Conservation (phyloP, 352 stramenopile species). For the Globisporangium sylvaticum region DNA sequence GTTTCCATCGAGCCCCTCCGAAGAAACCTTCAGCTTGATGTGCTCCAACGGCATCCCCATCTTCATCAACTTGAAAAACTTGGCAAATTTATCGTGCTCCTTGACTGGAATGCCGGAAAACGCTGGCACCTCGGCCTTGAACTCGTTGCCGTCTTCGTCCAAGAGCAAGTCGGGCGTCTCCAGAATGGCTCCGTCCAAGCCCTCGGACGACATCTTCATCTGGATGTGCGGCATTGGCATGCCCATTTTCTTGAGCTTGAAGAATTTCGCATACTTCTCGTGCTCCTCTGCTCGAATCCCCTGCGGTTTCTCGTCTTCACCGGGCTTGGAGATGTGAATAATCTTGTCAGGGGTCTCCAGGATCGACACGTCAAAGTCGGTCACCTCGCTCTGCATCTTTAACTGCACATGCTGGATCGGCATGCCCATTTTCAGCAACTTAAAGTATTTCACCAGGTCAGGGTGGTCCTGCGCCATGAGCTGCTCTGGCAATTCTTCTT, state of each 20-base stretch:
- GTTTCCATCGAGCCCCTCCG: constrained; percentile 85
- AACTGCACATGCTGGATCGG: constrained; percentile 57
- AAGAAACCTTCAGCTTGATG: constrained; percentile 62
- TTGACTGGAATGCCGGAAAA: constrained; percentile 44
- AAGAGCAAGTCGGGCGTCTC: constrained; percentile 53
- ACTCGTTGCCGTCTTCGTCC: constrained; percentile 44
- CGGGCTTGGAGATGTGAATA: constrained; percentile 84
- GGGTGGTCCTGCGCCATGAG: constrained; percentile 57
- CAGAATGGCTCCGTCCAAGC: constrained; percentile 85
- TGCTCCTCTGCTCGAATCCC: constrained; percentile 60
- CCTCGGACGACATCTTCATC: constrained; percentile 92
- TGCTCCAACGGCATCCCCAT: constrained; percentile 82
- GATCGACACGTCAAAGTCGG: constrained; percentile 49
- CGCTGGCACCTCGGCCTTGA: constrained; percentile 20
- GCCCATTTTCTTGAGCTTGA: constrained; percentile 95
- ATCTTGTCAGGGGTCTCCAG: constrained; percentile 70
- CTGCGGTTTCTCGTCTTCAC: constrained; percentile 37
- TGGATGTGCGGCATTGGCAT: constrained; percentile 92
- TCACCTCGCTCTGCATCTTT: constrained; percentile 69
- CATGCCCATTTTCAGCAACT: constrained; percentile 81
- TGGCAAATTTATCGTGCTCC: constrained; percentile 74
- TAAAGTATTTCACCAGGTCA: constrained; percentile 74
- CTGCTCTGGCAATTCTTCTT: constrained; percentile 40
- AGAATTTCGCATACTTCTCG: constrained; percentile 87
- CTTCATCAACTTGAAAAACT: constrained; percentile 76